Base-by-base conservation (phyloP, 305 asterid genomes). In the Caryopteris hybrid region DNA sequence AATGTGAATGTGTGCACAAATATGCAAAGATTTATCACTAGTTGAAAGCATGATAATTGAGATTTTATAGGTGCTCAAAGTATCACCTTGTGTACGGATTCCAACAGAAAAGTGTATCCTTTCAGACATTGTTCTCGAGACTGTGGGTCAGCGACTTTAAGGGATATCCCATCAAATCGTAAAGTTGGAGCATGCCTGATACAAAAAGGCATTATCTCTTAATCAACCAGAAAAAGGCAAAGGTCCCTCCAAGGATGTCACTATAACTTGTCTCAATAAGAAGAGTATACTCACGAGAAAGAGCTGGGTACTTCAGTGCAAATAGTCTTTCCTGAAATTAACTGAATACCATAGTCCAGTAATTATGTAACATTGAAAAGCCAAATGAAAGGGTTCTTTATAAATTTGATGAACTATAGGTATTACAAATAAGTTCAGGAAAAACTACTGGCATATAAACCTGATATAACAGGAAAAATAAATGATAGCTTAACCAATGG, bases 231-330 rank as follows among this genome's bases (percentile, higher is more conserved):
- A 31, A 48, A 66, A 72, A 25, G 53, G 61, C 6, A 56, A 58
- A 64, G 17, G 17, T 36, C 54, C 70, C 61, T 61, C 46, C 8
- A 54, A 47, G 52, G 47, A 47, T 55, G 46, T 52, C 64, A 47
- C 51, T 57, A 64, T 34, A 22, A 70, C 51, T 62, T 47, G 61
- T 57, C 64, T 66, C 64, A 20, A 61, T 46, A 58, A 34, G 67
- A 63, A 76, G 61, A 57, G 64, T 60, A 64, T 72, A 84, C 98
- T 86, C 80, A 92, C 98, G 73, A 46, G 73, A 54, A 66, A 72
- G 65, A 59, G 87, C 90, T 80, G 23, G 97, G 99, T 63, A 91
- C 74, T 70, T 91, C 96, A 9, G 92, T 86, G 86, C 87, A 80
- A 60, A 94, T 80, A 69, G 78, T 79, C 61, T 74, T 82, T 66